Conservation (phyloP, 2,329 filamentous ascomycete species). For the Didymella keratinophila region DNA sequence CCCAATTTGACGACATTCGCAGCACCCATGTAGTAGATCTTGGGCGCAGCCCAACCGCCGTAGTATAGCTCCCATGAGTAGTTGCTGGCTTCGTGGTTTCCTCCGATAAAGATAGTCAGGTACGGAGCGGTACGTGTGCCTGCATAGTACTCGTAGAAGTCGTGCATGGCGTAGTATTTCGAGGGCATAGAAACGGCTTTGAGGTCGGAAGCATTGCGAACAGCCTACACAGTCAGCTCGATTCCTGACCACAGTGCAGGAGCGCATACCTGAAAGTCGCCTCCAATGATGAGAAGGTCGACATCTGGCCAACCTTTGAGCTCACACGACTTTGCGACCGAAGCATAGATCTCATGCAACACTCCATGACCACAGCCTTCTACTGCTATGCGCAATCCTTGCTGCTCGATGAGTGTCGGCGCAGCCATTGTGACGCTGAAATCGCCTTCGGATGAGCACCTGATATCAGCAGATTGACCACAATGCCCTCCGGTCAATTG, state of each 20-base stretch:
- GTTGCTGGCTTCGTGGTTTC: conserved; percentile 93
- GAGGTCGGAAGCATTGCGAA: conserved; percentile 87
- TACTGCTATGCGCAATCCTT: conserved; percentile 73
- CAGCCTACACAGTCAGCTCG: conserved; percentile 63
- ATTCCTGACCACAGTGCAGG: background rate
- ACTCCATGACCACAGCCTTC: conserved; percentile 94
- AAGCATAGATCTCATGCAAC: conserved; percentile 88
- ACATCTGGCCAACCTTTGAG: conserved; percentile 79
- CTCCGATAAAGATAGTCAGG: conserved; percentile 89
- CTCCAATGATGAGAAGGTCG: conserved; percentile 92
- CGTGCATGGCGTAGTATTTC: conserved; percentile 87
- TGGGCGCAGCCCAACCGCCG: conserved; percentile 94
- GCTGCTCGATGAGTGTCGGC: conserved; percentile 33
- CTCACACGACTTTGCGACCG: conserved; percentile 72
- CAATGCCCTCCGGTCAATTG: background rate
- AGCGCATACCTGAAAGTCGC: conserved; percentile 81
- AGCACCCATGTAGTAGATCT: conserved; percentile 96
- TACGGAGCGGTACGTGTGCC: conserved; percentile 80
- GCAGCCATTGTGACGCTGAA: conserved; percentile 31
- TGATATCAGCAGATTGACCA: background rate
- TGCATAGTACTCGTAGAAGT: conserved; percentile 94
- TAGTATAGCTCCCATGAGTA: conserved; percentile 94
- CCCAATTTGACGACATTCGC: conserved; percentile 88
- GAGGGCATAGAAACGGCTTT: conserved; percentile 86
- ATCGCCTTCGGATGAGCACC: background rate